A percentile compares a stretch with the other conserved stretches of the same genome.
These are phyloP conservation scores for Phytophthora niederhauseri DNA, from an alignment of 352 stramenopile genomes.

Conservation along the genomic window DNA sequence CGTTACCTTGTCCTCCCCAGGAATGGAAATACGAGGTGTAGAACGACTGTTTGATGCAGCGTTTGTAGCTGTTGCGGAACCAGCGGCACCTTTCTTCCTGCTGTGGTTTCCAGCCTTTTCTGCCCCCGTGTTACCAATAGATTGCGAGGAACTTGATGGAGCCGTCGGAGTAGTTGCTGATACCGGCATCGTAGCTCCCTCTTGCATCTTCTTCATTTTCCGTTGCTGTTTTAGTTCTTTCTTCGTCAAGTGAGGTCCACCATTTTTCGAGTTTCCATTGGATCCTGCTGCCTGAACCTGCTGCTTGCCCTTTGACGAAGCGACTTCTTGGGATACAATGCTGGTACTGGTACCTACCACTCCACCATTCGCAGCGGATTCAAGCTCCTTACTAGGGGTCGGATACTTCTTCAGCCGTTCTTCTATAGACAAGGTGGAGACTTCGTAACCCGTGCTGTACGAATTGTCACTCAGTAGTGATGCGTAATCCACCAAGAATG, in stretches of 20 bases:
- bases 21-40: constrained; percentile 34
- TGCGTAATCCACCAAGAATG: constrained; percentile 80
- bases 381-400: constrained; percentile 48
- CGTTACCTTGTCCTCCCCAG: constrained; percentile 46
- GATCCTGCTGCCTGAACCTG: constrained; percentile 15
- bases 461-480: constrained; percentile 77
- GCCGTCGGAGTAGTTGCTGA: constrained; percentile 10
- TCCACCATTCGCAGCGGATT: constrained; percentile 20
- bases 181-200: constrained; percentile 26
- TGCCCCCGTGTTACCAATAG: constrained; percentile 14
- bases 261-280: constrained; percentile 32
- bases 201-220: constrained; percentile 75
- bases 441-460: constrained; percentile 81
- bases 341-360: constrained; percentile 2
- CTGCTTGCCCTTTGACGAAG: constrained; percentile 30
- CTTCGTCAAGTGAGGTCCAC: constrained; percentile 48
- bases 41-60: constrained; percentile 15
- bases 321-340: constrained; percentile 20
- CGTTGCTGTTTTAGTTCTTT: constrained; percentile 76
- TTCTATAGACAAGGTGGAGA: constrained; percentile 65
- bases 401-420: constrained; percentile 63
- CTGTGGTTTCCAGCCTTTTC: constrained; percentile 30
- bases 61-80: constrained; percentile 19
- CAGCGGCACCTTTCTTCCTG: constrained; percentile 34
- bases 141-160: constrained; percentile 12